Percentiles rank a stretch among this genome's conserved stretches.
Conservation (phyloP, 2,329 filamentous ascomycete species). For the Juglanconis juglandina region DNA sequence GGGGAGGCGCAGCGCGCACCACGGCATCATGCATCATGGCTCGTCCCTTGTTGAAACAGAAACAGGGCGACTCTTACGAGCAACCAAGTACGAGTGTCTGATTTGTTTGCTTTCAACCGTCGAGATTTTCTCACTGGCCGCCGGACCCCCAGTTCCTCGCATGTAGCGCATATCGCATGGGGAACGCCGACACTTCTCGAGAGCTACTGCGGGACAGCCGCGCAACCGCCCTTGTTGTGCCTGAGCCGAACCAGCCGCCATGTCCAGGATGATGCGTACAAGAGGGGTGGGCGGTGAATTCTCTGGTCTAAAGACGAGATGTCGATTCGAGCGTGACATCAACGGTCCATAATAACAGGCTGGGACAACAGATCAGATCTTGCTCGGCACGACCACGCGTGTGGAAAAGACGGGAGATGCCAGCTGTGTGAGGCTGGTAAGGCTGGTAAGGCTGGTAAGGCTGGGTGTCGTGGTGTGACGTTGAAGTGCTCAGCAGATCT, state of each 20-base stretch:
- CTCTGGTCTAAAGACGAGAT: neutral
- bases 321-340: neutral
- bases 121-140: neutral
- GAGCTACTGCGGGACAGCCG: neutral
- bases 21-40: slow-evolving; percentile 13
- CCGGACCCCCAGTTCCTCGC: neutral
- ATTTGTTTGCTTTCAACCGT: neutral
- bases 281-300: neutral
- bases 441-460: slow-evolving; percentile 2
- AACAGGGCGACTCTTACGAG: neutral
- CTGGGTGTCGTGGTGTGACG: neutral
- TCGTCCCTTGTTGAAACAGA: slow-evolving; percentile 12
- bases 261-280: neutral
- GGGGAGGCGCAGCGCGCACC: slow-evolving; percentile 10
- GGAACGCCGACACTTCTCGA: neutral
- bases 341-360: neutral
- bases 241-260: neutral
- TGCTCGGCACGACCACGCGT: neutral
- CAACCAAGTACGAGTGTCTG: neutral
- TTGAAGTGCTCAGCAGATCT: slow-evolving; percentile 6
- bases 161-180: neutral
- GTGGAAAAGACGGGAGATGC: neutral
- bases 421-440: slow-evolving; percentile 10
- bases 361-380: neutral
- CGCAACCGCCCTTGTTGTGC: neutral